Evolutionary conservation across 129 eudicot species (phyloP), one percentile per base, ranked within the genome.

Genomic region (Erigeron canadensis): DNA sequence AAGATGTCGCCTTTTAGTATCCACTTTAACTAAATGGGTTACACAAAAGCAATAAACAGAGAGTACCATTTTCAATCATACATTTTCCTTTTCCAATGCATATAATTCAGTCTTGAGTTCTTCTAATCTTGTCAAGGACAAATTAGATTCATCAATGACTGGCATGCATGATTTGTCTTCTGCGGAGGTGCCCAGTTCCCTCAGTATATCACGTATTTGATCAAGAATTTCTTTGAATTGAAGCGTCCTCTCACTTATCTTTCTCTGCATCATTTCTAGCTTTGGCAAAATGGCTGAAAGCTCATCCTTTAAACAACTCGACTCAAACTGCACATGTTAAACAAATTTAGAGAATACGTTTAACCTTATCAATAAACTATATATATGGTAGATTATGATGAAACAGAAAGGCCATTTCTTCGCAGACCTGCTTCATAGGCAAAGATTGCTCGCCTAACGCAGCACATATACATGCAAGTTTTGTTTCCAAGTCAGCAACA

Each of bases 401-500:
- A 46, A 67, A 68, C 8, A 56, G 28, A 70, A 19, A 6, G 17
- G 40, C 16, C 8, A 37, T 18, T 58, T 38, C 23, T 74, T 21
- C 15, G 18, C 75, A 45, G 18, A 90, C 97, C 95, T 87, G 80
- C 61, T 65, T 83, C 18, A 42, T 54, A 58, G 72, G 79, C 42
- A 67, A 28, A 44, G 80, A 81, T 41, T 76, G 83, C 45, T 87
- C 91, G 53, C 95, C 95, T 72, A 90, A 66, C 43, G 84, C 76
- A 50, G 97, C 81, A 72, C 76, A 81, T 51, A 87, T 83, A 11
- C 39, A 28, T 48, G 91, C 95, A 77, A 90, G 84, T 75, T 90
- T 86, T 34, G 97, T 87, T 82, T 87, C 88, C 39, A 89, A 76
- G 54, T 87, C 85, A 43, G 95, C 89, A 57, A 90, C 80, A 50